Conservation (phyloP, 2,329 filamentous ascomycete species). For the Apiospora phragmitis region DNA sequence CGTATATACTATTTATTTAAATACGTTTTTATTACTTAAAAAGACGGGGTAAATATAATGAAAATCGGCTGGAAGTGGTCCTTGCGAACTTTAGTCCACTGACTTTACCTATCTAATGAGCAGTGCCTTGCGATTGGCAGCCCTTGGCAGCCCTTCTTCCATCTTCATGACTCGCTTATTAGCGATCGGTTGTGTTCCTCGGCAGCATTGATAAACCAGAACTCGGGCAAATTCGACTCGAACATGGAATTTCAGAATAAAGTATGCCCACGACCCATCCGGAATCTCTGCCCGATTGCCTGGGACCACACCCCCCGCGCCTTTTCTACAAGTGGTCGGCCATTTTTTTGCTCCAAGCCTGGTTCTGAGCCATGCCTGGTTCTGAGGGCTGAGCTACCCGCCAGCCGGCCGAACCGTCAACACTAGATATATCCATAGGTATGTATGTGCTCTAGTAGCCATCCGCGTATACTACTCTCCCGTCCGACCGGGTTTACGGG, state of each 20-base stretch:
- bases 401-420: neutral
- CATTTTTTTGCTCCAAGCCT: neutral
- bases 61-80: no score
- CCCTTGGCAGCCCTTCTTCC: neutral
- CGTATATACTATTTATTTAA: no score
- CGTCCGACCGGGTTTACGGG: neutral
- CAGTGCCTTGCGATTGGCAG: neutral
- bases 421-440: neutral
- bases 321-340: neutral
- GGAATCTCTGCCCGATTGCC: constrained; percentile 6
- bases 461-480: neutral
- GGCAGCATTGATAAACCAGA: neutral
- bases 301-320: neutral
- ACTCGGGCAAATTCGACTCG: neutral
- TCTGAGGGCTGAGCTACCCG: neutral
- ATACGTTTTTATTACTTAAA: no score
- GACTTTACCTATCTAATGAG: no score
- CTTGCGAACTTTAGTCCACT: no score
- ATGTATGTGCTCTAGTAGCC: neutral
- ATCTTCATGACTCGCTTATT: neutral
- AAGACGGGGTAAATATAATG: no score
- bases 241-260: neutral
- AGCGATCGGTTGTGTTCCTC: neutral
- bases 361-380: neutral
- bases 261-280: neutral